These are phyloP conservation scores for Teratosphaeria destructans DNA, from an alignment of 2,329 filamentous ascomycete genomes.

Conservation along the genomic window DNA sequence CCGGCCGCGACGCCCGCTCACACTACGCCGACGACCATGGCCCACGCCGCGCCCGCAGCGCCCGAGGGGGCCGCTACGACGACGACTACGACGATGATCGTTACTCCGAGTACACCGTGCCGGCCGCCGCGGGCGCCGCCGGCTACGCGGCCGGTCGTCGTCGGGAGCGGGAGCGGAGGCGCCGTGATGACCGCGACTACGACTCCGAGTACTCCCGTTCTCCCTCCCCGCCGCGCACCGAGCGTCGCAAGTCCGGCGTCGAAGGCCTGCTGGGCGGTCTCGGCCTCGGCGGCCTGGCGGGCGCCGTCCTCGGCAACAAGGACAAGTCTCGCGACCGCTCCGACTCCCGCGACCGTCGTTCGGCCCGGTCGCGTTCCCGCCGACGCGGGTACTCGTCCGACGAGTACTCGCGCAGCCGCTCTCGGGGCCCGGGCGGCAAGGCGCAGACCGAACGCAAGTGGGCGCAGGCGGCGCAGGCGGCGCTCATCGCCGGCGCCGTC, in stretches of 20 bases:
- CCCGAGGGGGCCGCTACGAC: slow-evolving; percentile 30
- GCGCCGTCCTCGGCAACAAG: slow-evolving; percentile 42
- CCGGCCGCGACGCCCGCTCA: slow-evolving; percentile 21
- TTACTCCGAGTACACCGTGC: slow-evolving; percentile 38
- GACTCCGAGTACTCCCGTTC: slow-evolving; percentile 35
- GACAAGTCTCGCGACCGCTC: slow-evolving; percentile 56
- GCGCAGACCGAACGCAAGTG: slow-evolving; percentile 54
- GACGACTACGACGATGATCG: slow-evolving; percentile 45
- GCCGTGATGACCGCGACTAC: slow-evolving; percentile 38
- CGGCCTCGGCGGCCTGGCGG: slow-evolving; percentile 47
- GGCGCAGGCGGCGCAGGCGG: slow-evolving; percentile 79
- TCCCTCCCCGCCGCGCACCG: slow-evolving; percentile 29
- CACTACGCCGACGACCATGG: slow-evolving; percentile 23
- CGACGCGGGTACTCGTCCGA: slow-evolving; percentile 36
- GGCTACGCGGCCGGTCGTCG: slow-evolving; percentile 26
- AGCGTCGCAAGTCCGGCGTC: slow-evolving; percentile 47
- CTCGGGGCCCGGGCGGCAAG: slow-evolving; percentile 36
- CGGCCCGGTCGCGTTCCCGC: slow-evolving; percentile 35
- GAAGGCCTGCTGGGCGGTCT: slow-evolving; percentile 51
- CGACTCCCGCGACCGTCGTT: slow-evolving; percentile 41
- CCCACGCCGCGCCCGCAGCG: slow-evolving; percentile 52
- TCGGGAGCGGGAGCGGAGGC: slow-evolving; percentile 28
- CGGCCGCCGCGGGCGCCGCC: slow-evolving; percentile 31
- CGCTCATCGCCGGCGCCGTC: slow-evolving; percentile 77
- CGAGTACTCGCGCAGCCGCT: slow-evolving; percentile 35